Percentiles rank a stretch among this genome's conserved stretches.
These are phyloP conservation scores for Eucalyptus erythrocorys DNA, from an alignment of 345 rosid species.

Conservation along the genomic window DNA sequence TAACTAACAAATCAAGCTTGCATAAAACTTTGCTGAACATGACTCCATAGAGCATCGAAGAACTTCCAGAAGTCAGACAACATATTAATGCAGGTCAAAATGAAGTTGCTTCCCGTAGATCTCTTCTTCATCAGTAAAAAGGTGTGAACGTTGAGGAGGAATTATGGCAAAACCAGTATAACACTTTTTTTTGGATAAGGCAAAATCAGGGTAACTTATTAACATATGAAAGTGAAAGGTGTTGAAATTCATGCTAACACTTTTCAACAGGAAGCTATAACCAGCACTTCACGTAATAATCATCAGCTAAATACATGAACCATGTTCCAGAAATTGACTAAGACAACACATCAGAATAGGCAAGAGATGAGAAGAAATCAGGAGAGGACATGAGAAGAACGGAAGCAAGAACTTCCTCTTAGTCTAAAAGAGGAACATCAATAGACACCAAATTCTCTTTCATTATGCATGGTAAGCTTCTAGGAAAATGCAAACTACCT, in stretches of 20 bases:
- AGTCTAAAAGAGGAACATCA: neutral
- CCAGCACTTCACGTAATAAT: neutral
- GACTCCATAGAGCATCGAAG: neutral
- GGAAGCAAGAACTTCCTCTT: neutral
- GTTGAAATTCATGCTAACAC: neutral
- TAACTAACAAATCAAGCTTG: neutral
- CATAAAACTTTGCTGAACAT: neutral
- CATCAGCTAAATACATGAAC: neutral
- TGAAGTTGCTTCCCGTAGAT: neutral
- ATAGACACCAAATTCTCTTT: neutral
- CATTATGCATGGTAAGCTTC: neutral
- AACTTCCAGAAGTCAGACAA: neutral
- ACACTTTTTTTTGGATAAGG: neutral
- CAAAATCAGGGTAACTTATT: neutral
- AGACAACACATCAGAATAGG: neutral
- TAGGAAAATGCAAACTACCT: conserved; percentile 22
- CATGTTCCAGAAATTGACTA: neutral
- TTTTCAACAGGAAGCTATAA: neutral
- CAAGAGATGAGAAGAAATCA: neutral
- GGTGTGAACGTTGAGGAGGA: neutral
- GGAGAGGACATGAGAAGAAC: neutral
- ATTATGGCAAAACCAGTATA: neutral
- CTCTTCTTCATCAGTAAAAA: neutral
- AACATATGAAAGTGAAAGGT: neutral
- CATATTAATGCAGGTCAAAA: neutral